Evolutionary conservation across 495 filamentous ascomycete genomes (phyloP).

Genomic region (Tuber indicum): DNA sequence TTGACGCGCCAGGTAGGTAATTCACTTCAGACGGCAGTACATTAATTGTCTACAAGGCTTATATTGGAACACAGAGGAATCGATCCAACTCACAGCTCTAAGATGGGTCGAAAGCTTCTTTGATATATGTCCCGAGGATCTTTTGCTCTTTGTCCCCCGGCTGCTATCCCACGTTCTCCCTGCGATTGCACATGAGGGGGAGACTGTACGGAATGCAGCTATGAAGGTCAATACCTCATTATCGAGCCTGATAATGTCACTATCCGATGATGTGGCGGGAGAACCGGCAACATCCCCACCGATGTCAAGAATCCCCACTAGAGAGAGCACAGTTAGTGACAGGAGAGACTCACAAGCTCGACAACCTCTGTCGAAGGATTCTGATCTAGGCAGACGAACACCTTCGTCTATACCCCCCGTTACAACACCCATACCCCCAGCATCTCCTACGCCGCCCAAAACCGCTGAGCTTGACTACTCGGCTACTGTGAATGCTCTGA

Average conservation of each 20-base stretch:
- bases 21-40: conserved; percentile 27
- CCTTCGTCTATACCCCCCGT: conserved; percentile 43
- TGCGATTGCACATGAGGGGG: conserved; percentile 84
- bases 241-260: conserved; percentile 81
- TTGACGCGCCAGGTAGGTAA: conserved; percentile 64
- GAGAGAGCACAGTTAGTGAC: conserved; percentile 30
- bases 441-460: conserved; percentile 47
- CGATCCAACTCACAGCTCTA: conserved; percentile 81
- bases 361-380: conserved; percentile 51
- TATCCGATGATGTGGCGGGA: conserved; percentile 68
- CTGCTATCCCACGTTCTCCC: conserved; percentile 88
- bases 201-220: conserved; percentile 80
- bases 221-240: conserved; percentile 81
- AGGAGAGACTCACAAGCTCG: conserved; percentile 28
- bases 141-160: conserved; percentile 88
- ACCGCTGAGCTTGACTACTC: conserved; percentile 81
- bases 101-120: conserved; percentile 96
- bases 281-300: conserved; percentile 42
- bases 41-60: conserved; percentile 9
- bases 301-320: conserved; percentile 41
- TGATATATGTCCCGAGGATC: conserved; percentile 94
- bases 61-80: conserved; percentile 57
- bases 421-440: conserved; percentile 48
- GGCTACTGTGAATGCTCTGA: conserved; percentile 92
- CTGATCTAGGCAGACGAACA: conserved; percentile 53